Conservation (phyloP, 2,329 filamentous ascomycete species). For the Penicillium sumatraense region DNA sequence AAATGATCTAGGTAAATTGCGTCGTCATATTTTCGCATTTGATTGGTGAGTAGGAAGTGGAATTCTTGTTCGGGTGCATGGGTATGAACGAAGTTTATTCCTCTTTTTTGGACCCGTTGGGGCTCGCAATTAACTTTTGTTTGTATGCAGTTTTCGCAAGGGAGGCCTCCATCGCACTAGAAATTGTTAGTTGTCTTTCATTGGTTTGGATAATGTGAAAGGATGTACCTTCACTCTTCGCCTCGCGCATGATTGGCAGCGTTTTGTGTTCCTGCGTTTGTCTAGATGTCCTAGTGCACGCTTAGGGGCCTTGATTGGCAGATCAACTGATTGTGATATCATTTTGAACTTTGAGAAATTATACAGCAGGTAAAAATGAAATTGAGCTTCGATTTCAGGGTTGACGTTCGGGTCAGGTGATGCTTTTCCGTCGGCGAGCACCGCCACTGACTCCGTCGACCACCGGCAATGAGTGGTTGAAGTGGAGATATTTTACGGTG, state of each 20-base stretch:
- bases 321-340: background rate
- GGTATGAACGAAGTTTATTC: background rate
- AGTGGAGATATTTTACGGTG: background rate
- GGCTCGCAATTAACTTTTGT: background rate
- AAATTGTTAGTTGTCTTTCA: background rate
- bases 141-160: background rate
- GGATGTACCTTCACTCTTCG: background rate
- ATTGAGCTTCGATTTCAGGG: background rate
- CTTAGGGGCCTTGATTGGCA: background rate
- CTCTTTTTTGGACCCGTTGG: background rate
- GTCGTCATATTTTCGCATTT: background rate
- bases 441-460: no score
- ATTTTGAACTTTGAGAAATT: background rate
- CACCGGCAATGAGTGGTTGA: no score
- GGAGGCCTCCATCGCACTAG: background rate
- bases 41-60: background rate
- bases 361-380: background rate
- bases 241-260: background rate
- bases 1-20: slow-evolving; percentile 4
- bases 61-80: background rate
- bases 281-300: background rate
- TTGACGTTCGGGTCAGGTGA: background rate
- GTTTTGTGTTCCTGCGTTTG: background rate
- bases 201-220: background rate
- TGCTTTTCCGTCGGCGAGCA: background rate